Evolutionary conservation across 305 asterid genomes (phyloP).

Genomic region (Fraxinus albicans): DNA sequence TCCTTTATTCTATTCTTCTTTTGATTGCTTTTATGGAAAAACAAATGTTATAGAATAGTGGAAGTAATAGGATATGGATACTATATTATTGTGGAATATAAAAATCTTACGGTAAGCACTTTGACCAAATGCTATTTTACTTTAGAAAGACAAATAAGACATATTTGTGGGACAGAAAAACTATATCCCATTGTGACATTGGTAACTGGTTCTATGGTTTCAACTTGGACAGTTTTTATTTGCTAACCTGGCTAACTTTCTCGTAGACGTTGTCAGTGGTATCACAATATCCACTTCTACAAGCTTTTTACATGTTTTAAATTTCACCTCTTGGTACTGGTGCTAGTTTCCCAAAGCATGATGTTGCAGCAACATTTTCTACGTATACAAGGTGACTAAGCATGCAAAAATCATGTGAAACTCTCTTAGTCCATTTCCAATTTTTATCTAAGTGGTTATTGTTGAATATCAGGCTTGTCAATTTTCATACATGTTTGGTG

Average conservation of each 20-base stretch:
- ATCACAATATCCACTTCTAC: background rate
- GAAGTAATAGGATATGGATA: background rate
- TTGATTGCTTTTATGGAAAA: background rate
- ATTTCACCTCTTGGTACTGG: background rate
- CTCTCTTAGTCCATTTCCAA: background rate
- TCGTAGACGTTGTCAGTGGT: background rate
- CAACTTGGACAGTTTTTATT: background rate
- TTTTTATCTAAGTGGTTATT: background rate
- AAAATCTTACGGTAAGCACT: background rate
- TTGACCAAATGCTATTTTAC: background rate
- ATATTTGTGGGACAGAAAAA: background rate
- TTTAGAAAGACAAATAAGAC: background rate
- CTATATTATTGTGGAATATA: background rate
- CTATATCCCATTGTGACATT: background rate
- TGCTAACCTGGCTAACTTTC: background rate
- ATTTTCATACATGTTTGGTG: background rate
- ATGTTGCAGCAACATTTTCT: background rate
- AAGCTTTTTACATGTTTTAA: background rate
- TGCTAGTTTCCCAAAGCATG: background rate
- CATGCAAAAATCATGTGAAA: background rate
- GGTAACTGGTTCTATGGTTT: background rate
- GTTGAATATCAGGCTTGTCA: background rate
- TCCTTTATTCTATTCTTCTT: background rate
- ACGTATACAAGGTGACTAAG: background rate
- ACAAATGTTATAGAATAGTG: background rate